Percentiles rank a stretch among this genome's conserved stretches.
phyloP scores from a whole-genome alignment of 2,329 filamentous ascomycete species.

The Paecilomyces fulvus region DNA sequence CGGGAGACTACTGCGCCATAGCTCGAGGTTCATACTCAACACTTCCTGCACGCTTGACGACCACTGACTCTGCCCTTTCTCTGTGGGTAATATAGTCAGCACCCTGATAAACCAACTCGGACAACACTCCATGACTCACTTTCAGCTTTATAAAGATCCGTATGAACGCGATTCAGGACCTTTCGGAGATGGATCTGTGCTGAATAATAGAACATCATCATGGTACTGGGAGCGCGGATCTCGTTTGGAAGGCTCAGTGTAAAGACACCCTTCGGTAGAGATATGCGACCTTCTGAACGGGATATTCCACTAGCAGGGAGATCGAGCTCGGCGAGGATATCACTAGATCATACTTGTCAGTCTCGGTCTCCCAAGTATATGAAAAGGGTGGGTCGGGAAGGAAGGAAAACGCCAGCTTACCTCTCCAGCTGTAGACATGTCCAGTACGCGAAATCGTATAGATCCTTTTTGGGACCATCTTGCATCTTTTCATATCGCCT shows the following conservation, averaged over 20 bases:
- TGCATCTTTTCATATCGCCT: slow-evolving; percentile 26
- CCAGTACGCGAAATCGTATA: slow-evolving; percentile 75
- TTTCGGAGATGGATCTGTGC: slow-evolving; percentile 55
- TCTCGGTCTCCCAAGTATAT: background rate
- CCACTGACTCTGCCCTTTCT: slow-evolving; percentile 26
- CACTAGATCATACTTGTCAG: slow-evolving; percentile 42
- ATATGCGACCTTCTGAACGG: slow-evolving; percentile 42
- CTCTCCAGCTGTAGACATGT: slow-evolving; percentile 88
- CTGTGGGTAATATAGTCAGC: slow-evolving; percentile 6
- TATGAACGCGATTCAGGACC: slow-evolving; percentile 48
- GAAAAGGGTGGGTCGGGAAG: too few species aligned
- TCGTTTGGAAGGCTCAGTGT: slow-evolving; percentile 24
- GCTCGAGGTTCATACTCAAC: slow-evolving; percentile 41
- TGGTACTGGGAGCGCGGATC: slow-evolving; percentile 24
- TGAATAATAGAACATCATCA: slow-evolving; percentile 50
- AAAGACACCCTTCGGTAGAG: slow-evolving; percentile 29
- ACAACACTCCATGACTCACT: slow-evolving; percentile 12
- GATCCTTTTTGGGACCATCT: slow-evolving; percentile 43
- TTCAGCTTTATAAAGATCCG: slow-evolving; percentile 43
- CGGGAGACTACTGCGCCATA: slow-evolving; percentile 47
- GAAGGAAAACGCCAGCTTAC: slow-evolving; percentile 34
- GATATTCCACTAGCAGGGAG: slow-evolving; percentile 55
- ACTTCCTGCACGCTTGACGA: slow-evolving; percentile 32
- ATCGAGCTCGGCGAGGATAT: slow-evolving; percentile 81
- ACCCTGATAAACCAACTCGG: background rate